Evolutionary conservation across 176 grass and related monocot species (phyloP), one percentile per base, ranked within the genome.

Genomic region (Pontederia crassipes): DNA sequence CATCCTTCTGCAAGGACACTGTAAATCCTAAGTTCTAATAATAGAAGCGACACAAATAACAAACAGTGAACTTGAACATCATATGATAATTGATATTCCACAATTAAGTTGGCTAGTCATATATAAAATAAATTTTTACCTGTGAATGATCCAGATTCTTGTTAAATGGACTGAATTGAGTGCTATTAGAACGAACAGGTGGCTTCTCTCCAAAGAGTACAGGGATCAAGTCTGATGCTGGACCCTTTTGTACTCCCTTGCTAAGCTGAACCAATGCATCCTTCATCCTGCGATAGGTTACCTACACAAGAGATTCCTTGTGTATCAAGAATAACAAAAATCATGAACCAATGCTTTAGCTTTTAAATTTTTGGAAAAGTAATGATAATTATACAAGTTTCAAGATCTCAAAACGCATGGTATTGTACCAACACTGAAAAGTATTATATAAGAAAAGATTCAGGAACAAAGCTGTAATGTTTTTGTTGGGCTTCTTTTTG

Each of bases 91-190:
- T 35, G 29, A 4, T 2, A 35, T 35, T 35, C 29, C 2, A 35
- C 29, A 35, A 35, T 4, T 2, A 2, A 35, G 2, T 35, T 35
- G 29, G 4, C 29, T 35, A 35, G 4, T 35, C 2, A 4, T 35
- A 50, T 54, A 2, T 27, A 52, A 18, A 0, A 29, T 28, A 46
- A 28, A 63, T 2, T 4, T 72, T 67, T 79, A 95, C 92, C 83
- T 90, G 87, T 16, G 87, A 96, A 77, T 90, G 73, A 64, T 96
- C 92, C 72, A 96, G 77, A 85, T 96, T 88, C 73, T 87, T 96
- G 47, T 96, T 96, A 77, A 85, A 97, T 14, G 83, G 81, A 88
- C 61, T 78, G 71, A 97, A 91, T 75, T 90, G 85, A 52, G 67
- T 48, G 13, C 85, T 78, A 62, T 97, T 91, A 9, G 81, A 79